Conservation (phyloP, 2,329 filamentous ascomycete genomes). For the Didymosphaeria variabile region DNA sequence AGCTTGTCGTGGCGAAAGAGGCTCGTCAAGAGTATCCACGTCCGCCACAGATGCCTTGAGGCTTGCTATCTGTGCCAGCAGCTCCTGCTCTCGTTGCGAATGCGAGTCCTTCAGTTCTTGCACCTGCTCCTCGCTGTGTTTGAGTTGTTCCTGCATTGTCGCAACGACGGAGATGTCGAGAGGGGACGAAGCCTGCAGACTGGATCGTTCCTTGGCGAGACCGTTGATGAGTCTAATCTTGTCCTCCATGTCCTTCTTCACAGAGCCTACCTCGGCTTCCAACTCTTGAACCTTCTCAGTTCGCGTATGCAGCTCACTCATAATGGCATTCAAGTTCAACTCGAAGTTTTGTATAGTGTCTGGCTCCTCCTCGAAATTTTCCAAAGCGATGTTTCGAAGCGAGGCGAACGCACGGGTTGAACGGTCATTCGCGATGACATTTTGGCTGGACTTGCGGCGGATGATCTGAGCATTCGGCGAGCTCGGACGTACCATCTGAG, state of each 20-base stretch:
- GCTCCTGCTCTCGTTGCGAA: slow-evolving; percentile 75
- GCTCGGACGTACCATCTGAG: slow-evolving; percentile 70
- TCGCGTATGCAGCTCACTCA: slow-evolving; percentile 87
- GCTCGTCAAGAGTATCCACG: slow-evolving; percentile 27
- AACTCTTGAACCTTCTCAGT: slow-evolving; percentile 91
- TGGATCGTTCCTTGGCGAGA: slow-evolving; percentile 89
- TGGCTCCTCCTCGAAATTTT: slow-evolving; percentile 82
- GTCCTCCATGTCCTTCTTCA: slow-evolving; percentile 95
- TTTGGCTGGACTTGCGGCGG: slow-evolving; percentile 91
- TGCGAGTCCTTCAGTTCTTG: slow-evolving; percentile 76
- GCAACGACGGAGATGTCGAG: slow-evolving; percentile 93
- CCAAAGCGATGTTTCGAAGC: slow-evolving; percentile 84
- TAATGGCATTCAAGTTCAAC: slow-evolving; percentile 86
- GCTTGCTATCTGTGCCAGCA: slow-evolving; percentile 74
- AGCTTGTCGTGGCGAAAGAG: slow-evolving; percentile 26
- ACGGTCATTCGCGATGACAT: slow-evolving; percentile 84
- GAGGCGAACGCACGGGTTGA: slow-evolving; percentile 91
- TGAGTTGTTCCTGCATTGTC: slow-evolving; percentile 85
- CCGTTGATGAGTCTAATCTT: slow-evolving; percentile 97
- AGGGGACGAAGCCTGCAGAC: slow-evolving; percentile 79
- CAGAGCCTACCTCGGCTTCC: slow-evolving; percentile 81
- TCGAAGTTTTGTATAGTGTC: slow-evolving; percentile 94
- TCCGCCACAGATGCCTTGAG: slow-evolving; percentile 66
- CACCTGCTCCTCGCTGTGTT: slow-evolving; percentile 83
- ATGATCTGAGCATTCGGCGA: slow-evolving; percentile 78